A percentile compares a stretch with the other conserved stretches of the same genome.
Conservation (phyloP, 192 early-diverging fungal genomes). For the Obelidium mucronatum region DNA sequence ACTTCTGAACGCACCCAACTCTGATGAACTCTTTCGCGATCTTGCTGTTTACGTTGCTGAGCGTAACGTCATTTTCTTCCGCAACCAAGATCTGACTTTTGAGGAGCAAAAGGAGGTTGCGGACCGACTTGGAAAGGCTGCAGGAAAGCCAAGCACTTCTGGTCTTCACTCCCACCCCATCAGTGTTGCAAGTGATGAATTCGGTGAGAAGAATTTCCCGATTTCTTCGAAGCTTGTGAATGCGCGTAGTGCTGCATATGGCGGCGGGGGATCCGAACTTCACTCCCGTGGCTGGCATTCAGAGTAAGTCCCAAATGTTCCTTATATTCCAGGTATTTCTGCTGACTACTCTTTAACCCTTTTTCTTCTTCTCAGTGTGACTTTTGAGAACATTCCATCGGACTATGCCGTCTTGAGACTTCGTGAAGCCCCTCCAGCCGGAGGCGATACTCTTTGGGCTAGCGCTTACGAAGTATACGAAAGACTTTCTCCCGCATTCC, state of each 20-base stretch:
- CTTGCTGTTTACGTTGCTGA: conserved; percentile 67
- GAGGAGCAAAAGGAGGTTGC: conserved; percentile 60
- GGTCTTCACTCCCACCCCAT: neutral
- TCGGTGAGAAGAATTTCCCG: neutral
- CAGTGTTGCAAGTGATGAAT: neutral
- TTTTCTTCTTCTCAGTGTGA: neutral
- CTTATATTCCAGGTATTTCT: neutral
- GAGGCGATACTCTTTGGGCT: conserved; percentile 28
- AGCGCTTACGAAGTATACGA: too few relatives aligned
- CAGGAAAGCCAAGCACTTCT: neutral
- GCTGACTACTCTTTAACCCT: too few relatives aligned
- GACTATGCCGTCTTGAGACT: too few relatives aligned
- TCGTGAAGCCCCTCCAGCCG: neutral
- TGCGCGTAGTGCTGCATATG: neutral
- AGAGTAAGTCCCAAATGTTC: neutral
- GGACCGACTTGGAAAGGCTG: neutral
- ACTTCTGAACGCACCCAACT: conserved; percentile 3
- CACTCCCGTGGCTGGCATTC: neutral
- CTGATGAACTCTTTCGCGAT: neutral
- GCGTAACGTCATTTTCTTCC: conserved; percentile 72
- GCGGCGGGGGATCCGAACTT: conserved; percentile 1
- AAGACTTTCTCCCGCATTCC: conserved; percentile 50
- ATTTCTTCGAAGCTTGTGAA: neutral
- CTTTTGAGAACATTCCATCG: conserved; percentile 16
- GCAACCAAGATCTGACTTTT: conserved; percentile 65